Evolutionary conservation across 169 alveolate species (phyloP).

Genomic region (Plasmodium vinckei): DNA sequence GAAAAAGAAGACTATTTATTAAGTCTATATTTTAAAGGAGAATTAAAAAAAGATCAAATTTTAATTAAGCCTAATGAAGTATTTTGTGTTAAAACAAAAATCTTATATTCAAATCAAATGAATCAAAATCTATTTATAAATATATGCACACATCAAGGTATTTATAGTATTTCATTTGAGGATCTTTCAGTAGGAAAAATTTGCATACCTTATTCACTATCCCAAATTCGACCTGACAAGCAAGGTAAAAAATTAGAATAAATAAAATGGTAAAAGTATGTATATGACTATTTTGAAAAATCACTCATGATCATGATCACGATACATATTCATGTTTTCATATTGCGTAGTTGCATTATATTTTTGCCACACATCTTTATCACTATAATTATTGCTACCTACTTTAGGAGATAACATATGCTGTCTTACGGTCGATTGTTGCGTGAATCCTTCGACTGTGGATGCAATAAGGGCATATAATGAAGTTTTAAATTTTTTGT

Average conservation of each 20-base stretch:
- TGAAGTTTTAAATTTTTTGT: constrained; percentile 32
- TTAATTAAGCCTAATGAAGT: constrained; percentile 54
- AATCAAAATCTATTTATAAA: constrained; percentile 44
- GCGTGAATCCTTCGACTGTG: constrained; percentile 46
- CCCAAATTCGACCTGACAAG: constrained; percentile 72
- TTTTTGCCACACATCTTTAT: no score
- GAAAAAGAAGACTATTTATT: constrained; percentile 66
- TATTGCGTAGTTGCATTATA: not conserved
- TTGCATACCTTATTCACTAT: constrained; percentile 67
- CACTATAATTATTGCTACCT: not conserved
- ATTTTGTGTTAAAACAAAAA: constrained; percentile 63
- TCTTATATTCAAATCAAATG: constrained; percentile 53
- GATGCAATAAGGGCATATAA: constrained; percentile 43
- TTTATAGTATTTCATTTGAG: constrained; percentile 42
- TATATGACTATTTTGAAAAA: not conserved
- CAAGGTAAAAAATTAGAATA: constrained; percentile 15
- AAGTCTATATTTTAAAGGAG: constrained; percentile 66
- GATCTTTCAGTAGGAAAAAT: constrained; percentile 8
- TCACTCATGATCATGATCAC: no score
- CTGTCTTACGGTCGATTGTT: constrained; percentile 64
- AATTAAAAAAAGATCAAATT: constrained; percentile 56
- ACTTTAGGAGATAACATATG: constrained; percentile 27
- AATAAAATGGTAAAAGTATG: not conserved
- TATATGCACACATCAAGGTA: constrained; percentile 63
- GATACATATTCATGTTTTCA: no score